Evolutionary conservation across 768 basidiomycete species (phyloP), one percentile per base, ranked within the genome.

Genomic region (Psilocybe subaeruginosa): DNA sequence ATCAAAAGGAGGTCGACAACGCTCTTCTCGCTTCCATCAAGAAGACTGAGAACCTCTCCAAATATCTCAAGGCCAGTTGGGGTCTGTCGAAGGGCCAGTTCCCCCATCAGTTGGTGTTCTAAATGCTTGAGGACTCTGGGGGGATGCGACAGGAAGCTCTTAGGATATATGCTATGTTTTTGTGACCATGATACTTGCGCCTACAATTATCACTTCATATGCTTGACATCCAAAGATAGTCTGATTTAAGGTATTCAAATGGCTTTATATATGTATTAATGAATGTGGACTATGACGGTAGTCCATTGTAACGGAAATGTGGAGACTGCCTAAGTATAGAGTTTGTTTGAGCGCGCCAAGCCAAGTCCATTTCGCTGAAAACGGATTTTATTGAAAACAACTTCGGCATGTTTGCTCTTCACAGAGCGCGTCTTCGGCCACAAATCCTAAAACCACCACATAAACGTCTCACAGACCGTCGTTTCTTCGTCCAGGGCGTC

Each of bases 61-160:
- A 95, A 80, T 99, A 99, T 81, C 85, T 99, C 70, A 90, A 89
- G 75, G 86, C 96, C 58, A 88, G 84, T 72, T 99, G 92, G 84
- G 95, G 94, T 73, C 85, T 99, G 64, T 94, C 93, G 69, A 97
- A 96, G 85, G 95, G 96, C 63, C 95, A 99, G 81, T 94, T 85
- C 83, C 93, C 97, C 74, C 97, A 99, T 82, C 87, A 92, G 79
- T 76, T 99, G 80, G 85, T 85, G 65, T 99, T 97, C 85, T 99
- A 81, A 83, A 66, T 51, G 39, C 39, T 61, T 39, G 67, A 63
- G 55, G 60, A 60, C 54, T 47, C 63, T 49, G 64, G 58, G 60
- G 64, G 66, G 61, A 56, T 51, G 61, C 41, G 56, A 35, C 41
- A 50, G 23, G 55, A 47, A 23, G 46, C 45, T 31, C 46, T 56